Conservation (phyloP, 805 yeast species). For the Starmerella geochares region DNA sequence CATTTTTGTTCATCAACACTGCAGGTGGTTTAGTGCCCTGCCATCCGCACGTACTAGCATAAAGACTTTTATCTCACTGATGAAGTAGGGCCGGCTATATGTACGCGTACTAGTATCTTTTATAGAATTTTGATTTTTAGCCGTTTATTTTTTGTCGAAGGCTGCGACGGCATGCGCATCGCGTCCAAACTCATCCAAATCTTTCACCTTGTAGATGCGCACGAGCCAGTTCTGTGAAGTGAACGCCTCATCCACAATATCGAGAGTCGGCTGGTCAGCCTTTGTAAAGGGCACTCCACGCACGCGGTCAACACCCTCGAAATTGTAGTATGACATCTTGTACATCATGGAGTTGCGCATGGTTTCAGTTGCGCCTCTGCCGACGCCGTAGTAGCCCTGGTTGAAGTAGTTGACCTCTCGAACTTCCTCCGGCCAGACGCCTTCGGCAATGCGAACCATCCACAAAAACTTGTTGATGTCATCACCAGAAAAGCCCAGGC, state of each 20-base stretch:
- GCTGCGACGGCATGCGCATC: slow-evolving; percentile 30
- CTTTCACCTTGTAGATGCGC: slow-evolving; percentile 84
- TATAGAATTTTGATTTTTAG: background rate
- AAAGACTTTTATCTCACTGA: too few species aligned
- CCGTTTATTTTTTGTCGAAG: slow-evolving; percentile 9
- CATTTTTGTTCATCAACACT: too few species aligned
- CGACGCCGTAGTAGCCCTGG: slow-evolving; percentile 81
- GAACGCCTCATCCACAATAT: slow-evolving; percentile 83
- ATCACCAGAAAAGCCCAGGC: slow-evolving; percentile 88
- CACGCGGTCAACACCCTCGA: slow-evolving; percentile 69
- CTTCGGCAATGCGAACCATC: slow-evolving; percentile 99
- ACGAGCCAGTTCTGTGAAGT: slow-evolving; percentile 96
- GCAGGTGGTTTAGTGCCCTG: too few species aligned
- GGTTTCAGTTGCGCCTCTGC: slow-evolving; percentile 65
- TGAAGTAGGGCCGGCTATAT: background rate
- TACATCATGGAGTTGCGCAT: slow-evolving; percentile 89
- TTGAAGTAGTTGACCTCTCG: slow-evolving; percentile 77
- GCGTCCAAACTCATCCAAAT: slow-evolving; percentile 78
- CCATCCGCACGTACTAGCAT: too few species aligned
- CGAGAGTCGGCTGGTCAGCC: slow-evolving; percentile 43
- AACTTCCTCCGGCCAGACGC: slow-evolving; percentile 99
- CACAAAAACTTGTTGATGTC: slow-evolving; percentile 93
- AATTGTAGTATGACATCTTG: slow-evolving; percentile 85
- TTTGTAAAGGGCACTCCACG: slow-evolving; percentile 66
- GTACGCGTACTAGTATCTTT: background rate